A percentile compares a stretch with the other conserved stretches of the same genome.
These are phyloP conservation scores for Stemphylium vesicarium DNA, from an alignment of 2,329 filamentous ascomycete genomes.

Conservation along the genomic window DNA sequence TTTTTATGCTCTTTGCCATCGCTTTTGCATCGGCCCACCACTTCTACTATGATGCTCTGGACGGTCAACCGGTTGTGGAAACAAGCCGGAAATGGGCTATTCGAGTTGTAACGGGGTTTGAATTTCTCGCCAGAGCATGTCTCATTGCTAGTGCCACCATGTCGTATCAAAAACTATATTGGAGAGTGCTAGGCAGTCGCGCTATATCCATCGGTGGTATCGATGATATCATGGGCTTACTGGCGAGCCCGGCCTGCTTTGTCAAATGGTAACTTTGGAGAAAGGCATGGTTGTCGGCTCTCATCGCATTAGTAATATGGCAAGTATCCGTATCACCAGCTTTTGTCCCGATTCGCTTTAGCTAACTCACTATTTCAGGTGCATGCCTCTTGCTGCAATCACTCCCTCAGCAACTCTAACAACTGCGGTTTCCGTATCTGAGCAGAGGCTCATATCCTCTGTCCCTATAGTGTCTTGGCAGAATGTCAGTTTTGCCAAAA, in stretches of 20 bases:
- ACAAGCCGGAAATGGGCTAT: conserved; percentile 4
- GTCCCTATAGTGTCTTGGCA: not conserved
- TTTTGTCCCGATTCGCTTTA: not conserved
- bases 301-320: conserved; percentile 6
- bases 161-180: conserved; percentile 9
- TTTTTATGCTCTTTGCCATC: conserved; percentile 6
- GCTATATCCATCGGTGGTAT: conserved; percentile 2
- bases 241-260: conserved; percentile 6
- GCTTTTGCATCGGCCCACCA: conserved; percentile 6
- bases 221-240: conserved; percentile 4
- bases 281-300: conserved; percentile 2
- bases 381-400: conserved; percentile 2
- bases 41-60: conserved; percentile 1
- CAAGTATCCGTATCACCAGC: not conserved
- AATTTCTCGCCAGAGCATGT: conserved; percentile 8
- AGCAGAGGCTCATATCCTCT: not conserved
- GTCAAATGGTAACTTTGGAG: conserved; percentile 3
- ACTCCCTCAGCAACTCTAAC: not conserved
- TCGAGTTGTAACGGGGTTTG: conserved; percentile 6
- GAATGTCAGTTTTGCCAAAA: not conserved
- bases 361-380: not conserved
- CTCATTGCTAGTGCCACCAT: conserved; percentile 9
- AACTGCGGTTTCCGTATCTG: not conserved
- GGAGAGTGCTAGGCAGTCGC: conserved; percentile 3
- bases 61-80: not conserved